Evolutionary conservation across 2,329 filamentous ascomycete genomes (phyloP), one percentile per base, ranked within the genome.

Genomic region (Tolypocladium tundrense): DNA sequence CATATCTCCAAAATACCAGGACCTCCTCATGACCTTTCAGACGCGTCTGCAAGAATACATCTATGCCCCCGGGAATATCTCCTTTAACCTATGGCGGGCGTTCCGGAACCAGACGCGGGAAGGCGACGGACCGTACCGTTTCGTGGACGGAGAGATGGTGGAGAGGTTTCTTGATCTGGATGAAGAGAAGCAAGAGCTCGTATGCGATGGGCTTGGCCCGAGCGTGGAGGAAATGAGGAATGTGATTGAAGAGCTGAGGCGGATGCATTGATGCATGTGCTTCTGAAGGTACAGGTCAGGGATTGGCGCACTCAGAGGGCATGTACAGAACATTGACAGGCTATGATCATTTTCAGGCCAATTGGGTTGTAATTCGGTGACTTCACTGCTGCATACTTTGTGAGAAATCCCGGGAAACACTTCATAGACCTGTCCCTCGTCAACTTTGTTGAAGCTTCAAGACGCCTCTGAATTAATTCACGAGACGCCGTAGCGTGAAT

Each of bases 141-240:
- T 97, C 66, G 83, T 99, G 14, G 94, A 99, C 67, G 94, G 93
- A 0, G 93, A 97, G 69, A 77, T 97, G 66, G 79, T 99, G 14
- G 93, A 97, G 73, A 74, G 84, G 55, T 97, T 97, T 68, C 72
- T 97, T 63, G 86, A 91, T 62, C 76, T 89, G 61, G 78, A 82
- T 52, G 84, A 87, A 57, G 75, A 77, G 42, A 73, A 73, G 45
- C 84, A 86, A 72, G 75, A 74, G 63, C 69, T 73, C 57, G 75
- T 82, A 54, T 84, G 76, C 58, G 69, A 77, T 69, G 85, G 76
- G 54, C 78, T 80, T 62, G 87, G 77, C 57, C 85, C 76, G 61
- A 82, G 77, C 76, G 71, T 90, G 62, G 79, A 86, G 71, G 69
- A 84, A 75, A 80, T 88, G 73, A 76, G 85, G 54, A 81, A 80